Evolutionary conservation across 768 basidiomycete species (phyloP).

Genomic region (Tylopilus sp.): DNA sequence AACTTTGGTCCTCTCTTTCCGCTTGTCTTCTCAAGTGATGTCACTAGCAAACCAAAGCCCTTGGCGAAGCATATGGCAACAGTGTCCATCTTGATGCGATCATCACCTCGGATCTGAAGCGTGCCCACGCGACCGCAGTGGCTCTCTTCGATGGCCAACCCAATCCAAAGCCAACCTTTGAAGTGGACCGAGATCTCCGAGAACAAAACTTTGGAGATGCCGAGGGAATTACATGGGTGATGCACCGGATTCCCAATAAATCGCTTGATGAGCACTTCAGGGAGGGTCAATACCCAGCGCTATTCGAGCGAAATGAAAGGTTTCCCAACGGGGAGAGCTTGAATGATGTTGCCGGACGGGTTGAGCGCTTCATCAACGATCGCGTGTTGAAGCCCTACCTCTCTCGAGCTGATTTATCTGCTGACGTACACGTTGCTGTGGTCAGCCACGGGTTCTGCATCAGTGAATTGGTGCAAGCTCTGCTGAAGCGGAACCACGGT

Average conservation of each 20-base stretch:
- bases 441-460: constrained; percentile 79
- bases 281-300: constrained; percentile 50
- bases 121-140: constrained; percentile 60
- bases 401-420: constrained; percentile 36
- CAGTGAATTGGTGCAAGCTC: constrained; percentile 49
- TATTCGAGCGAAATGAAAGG: constrained; percentile 42
- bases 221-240: constrained; percentile 56
- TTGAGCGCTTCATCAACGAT: constrained; percentile 47
- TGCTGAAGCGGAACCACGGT: constrained; percentile 43
- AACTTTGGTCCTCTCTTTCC: background rate
- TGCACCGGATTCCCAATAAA: constrained; percentile 24
- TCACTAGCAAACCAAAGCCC: constrained; percentile 60
- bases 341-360: constrained; percentile 58
- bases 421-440: constrained; percentile 56
- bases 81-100: constrained; percentile 53
- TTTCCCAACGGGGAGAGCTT: constrained; percentile 75
- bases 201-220: constrained; percentile 71
- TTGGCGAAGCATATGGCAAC: constrained; percentile 50
- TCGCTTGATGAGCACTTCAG: constrained; percentile 47
- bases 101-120: constrained; percentile 63
- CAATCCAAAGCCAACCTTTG: constrained; percentile 44
- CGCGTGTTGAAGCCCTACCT: constrained; percentile 54
- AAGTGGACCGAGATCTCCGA: constrained; percentile 48
- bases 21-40: background rate
- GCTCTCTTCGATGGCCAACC: constrained; percentile 49